A percentile compares a stretch with the other conserved stretches of the same genome.
These are phyloP conservation scores for Cicer arietinum DNA, from an alignment of 306 rosid species.

Conservation along the genomic window DNA sequence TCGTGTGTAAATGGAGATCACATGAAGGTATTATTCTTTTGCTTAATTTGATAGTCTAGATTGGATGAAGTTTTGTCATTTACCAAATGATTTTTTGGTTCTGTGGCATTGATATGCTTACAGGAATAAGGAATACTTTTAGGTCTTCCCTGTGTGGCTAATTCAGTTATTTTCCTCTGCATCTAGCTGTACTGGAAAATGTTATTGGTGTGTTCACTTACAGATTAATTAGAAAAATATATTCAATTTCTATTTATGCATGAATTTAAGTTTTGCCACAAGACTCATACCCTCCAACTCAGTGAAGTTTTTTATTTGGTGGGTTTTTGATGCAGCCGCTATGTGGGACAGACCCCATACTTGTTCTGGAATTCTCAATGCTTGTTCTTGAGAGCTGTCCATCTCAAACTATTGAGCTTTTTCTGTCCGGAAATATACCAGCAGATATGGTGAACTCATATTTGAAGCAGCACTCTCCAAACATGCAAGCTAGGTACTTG, in stretches of 20 bases:
- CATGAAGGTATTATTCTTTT: slow-evolving; percentile 13
- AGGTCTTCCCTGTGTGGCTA: slow-evolving; percentile 22
- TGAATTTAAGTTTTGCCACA: slow-evolving; percentile 18
- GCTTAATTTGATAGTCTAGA: slow-evolving; percentile 30
- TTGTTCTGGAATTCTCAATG: slow-evolving; percentile 93
- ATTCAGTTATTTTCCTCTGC: slow-evolving; percentile 32
- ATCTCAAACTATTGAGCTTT: slow-evolving; percentile 90
- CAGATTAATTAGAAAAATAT: slow-evolving; percentile 21
- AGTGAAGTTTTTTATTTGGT: slow-evolving; percentile 38
- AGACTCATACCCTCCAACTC: slow-evolving; percentile 9
- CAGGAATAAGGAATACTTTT: slow-evolving; percentile 9
- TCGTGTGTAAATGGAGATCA: slow-evolving; percentile 28
- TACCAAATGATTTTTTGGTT: slow-evolving; percentile 13
- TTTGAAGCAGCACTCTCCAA: slow-evolving; percentile 96
- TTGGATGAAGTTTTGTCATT: slow-evolving; percentile 23
- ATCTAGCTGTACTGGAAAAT: slow-evolving; percentile 16
- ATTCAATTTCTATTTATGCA: not conserved
- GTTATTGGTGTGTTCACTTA: slow-evolving; percentile 28
- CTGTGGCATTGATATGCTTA: slow-evolving; percentile 25
- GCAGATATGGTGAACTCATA: slow-evolving; percentile 96
- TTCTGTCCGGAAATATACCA: slow-evolving; percentile 92
- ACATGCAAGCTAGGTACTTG: slow-evolving; percentile 89
- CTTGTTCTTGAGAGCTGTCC: slow-evolving; percentile 98
- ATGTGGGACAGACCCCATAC: slow-evolving; percentile 90
- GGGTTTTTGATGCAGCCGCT: slow-evolving; percentile 78